Percentiles rank a stretch among this genome's conserved stretches.
Conservation (phyloP, 139 green algal genomes). For the Chara braunii region DNA sequence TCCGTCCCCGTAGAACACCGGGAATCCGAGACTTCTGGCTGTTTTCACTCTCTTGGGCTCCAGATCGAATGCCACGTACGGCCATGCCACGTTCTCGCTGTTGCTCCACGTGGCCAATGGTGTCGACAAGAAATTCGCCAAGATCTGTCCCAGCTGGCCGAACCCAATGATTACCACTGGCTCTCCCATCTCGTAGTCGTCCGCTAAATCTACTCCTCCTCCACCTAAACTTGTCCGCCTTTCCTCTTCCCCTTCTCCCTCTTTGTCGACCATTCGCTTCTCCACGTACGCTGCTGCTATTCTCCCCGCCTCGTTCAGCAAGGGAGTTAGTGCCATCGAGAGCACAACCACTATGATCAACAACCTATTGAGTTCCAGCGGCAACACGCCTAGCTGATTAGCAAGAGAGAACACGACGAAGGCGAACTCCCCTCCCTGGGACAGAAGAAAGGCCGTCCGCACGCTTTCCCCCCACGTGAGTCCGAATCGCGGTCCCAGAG, state of each 20-base stretch:
- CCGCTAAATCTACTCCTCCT: background rate
- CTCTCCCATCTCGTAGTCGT: conserved; percentile 26
- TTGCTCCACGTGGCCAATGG: conserved; percentile 53
- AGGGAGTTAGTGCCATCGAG: conserved; percentile 87
- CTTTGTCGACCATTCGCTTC: conserved; percentile 3
- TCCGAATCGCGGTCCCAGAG: conserved; percentile 61
- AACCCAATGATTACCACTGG: conserved; percentile 74
- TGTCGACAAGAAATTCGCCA: conserved; percentile 77
- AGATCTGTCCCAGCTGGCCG: conserved; percentile 65
- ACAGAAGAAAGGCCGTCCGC: conserved; percentile 75
- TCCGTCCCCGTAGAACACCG: conserved; percentile 62
- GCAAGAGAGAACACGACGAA: conserved; percentile 87
- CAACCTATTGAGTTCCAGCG: conserved; percentile 74
- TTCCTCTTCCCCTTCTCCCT: conserved; percentile 2
- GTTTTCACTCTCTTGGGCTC: conserved; percentile 52
- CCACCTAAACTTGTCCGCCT: background rate
- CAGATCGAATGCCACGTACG: conserved; percentile 81
- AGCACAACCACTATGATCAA: conserved; percentile 86
- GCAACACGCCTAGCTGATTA: conserved; percentile 62
- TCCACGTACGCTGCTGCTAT: background rate
- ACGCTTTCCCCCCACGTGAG: conserved; percentile 68
- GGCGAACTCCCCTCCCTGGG: conserved; percentile 94
- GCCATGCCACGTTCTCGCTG: conserved; percentile 16
- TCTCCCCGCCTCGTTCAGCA: background rate
- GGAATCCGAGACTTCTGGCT: conserved; percentile 30